phyloP scores from a whole-genome alignment of 305 asterid genomes.

The Fraxinus sp. region DNA sequence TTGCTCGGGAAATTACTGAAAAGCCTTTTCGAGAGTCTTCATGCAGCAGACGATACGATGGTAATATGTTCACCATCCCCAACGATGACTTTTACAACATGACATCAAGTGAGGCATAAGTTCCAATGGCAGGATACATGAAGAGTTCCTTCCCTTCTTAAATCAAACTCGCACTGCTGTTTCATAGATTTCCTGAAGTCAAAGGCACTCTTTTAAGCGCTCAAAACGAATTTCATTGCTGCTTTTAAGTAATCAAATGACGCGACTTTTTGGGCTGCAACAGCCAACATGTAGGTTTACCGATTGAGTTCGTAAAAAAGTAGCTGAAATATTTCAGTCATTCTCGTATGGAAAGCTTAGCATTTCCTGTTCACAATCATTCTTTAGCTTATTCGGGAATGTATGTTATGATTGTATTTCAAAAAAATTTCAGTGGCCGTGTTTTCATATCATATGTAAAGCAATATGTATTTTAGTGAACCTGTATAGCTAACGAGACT shows the following conservation, averaged over 20 bases:
- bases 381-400: background rate
- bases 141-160: background rate
- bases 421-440: background rate
- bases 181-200: background rate
- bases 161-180: background rate
- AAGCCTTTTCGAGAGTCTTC: conserved; percentile 29
- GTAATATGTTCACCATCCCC: conserved; percentile 4
- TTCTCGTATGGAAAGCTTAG: conserved; percentile 23
- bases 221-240: background rate
- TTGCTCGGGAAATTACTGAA: conserved; percentile 31
- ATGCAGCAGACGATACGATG: conserved; percentile 24
- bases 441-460: background rate
- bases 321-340: conserved; percentile 11
- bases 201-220: conserved; percentile 11
- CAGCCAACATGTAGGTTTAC: background rate
- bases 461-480: background rate
- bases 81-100: conserved; percentile 21
- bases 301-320: conserved; percentile 11
- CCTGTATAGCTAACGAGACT: background rate
- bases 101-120: conserved; percentile 2
- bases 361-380: background rate
- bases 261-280: background rate
- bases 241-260: background rate
- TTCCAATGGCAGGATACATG: background rate
- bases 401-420: conserved; percentile 8